These are phyloP conservation scores for Hyaloperonospora arabidopsidis DNA, from an alignment of 352 stramenopile genomes.

Conservation along the genomic window DNA sequence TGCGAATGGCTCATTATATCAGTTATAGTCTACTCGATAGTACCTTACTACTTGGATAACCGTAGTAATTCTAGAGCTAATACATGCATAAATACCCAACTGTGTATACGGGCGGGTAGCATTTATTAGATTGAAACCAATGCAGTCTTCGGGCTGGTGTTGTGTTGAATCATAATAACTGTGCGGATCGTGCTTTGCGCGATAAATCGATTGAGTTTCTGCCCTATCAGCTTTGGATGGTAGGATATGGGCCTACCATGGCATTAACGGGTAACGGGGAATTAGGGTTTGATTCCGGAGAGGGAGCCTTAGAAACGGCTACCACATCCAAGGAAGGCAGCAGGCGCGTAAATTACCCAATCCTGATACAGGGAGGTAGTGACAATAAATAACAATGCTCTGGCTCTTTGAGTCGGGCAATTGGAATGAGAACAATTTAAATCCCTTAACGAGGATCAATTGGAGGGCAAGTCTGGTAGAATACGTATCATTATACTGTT, in stretches of 20 bases:
- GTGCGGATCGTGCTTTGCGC: too few species aligned
- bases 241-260: too few species aligned
- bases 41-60: conserved; percentile 90
- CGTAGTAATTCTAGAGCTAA: conserved; percentile 91
- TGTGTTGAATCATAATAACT: conserved; percentile 23
- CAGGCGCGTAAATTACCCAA: conserved; percentile 90
- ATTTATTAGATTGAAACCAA: conserved; percentile 25
- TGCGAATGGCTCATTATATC: conserved; percentile 22
- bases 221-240: too few species aligned
- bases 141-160: conserved; percentile 19
- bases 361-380: conserved; percentile 88
- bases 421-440: conserved; percentile 91
- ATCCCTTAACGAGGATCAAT: conserved; percentile 56
- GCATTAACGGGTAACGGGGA: too few species aligned
- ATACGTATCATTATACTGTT: too few species aligned
- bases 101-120: conserved; percentile 15
- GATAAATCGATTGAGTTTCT: conserved; percentile 88
- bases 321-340: conserved; percentile 51
- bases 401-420: conserved; percentile 43
- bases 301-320: conserved; percentile 23
- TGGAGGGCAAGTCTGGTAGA: conserved; percentile 20
- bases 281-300: too few species aligned
- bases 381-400: conserved; percentile 52
- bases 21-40: too few species aligned
- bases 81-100: conserved; percentile 71